phyloP scores from a whole-genome alignment of 192 early-diverging fungal species.

The Coemansia sp. region DNA sequence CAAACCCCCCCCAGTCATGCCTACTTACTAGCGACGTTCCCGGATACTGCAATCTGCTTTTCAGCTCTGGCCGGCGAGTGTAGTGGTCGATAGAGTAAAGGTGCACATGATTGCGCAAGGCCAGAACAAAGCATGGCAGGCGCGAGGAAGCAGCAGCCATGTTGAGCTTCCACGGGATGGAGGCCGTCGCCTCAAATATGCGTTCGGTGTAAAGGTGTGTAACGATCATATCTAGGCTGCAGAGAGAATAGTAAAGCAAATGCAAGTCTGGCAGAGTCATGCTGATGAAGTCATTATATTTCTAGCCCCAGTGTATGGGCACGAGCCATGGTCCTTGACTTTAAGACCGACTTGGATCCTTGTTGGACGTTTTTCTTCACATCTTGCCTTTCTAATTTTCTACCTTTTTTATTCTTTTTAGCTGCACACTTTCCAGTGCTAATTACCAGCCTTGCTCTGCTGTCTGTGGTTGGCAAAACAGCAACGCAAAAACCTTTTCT shows the following conservation, averaged over 20 bases:
- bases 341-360: too few relatives aligned
- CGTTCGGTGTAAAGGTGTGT: slow-evolving; percentile 29
- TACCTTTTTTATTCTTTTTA: neutral
- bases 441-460: neutral
- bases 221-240: slow-evolving; percentile 11
- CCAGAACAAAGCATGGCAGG: slow-evolving; percentile 25
- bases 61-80: slow-evolving; percentile 19
- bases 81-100: slow-evolving; percentile 34
- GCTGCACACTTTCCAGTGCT: neutral
- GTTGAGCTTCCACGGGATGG: slow-evolving; percentile 35
- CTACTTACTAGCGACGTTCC: slow-evolving; percentile 13
- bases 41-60: slow-evolving; percentile 16
- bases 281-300: neutral
- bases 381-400: neutral
- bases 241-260: neutral
- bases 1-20: neutral
- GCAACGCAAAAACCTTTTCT: neutral
- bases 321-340: too few relatives aligned
- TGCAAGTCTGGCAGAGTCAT: too few relatives aligned
- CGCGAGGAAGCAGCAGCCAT: slow-evolving; percentile 40
- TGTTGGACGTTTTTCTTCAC: neutral
- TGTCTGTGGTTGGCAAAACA: neutral
- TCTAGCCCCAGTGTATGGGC: too few relatives aligned
- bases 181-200: slow-evolving; percentile 20
- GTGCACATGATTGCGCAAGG: slow-evolving; percentile 15